Percentiles rank a stretch among this genome's conserved stretches.
Conservation (phyloP, 2,329 filamentous ascomycete genomes). For the Penicillium aurantiogriseum region DNA sequence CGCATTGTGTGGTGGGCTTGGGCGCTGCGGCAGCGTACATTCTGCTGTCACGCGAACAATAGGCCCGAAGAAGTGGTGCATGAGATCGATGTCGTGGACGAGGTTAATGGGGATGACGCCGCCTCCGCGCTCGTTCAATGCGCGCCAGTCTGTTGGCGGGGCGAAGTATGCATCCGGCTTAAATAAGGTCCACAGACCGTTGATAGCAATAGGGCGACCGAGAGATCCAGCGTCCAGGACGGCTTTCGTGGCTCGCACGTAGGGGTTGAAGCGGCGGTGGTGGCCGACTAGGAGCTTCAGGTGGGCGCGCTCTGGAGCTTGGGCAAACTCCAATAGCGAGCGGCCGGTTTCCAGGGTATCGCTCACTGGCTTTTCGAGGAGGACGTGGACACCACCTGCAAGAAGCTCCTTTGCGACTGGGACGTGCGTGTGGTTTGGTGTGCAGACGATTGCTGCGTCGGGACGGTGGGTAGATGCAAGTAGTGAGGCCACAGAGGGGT, state of each 20-base stretch:
- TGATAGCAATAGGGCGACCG: conserved; percentile 53
- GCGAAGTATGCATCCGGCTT: conserved; percentile 56
- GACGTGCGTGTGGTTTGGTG: conserved; percentile 60
- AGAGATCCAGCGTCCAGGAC: conserved; percentile 43
- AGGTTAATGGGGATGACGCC: conserved; percentile 59
- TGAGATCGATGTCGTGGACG: conserved; percentile 60
- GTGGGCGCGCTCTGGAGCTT: conserved; percentile 21
- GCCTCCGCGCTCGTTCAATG: conserved; percentile 43
- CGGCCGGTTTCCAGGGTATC: conserved; percentile 31
- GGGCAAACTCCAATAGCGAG: conserved; percentile 21
- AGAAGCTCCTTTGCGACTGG: conserved; percentile 51
- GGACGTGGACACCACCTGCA: conserved; percentile 50
- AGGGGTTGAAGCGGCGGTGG: conserved; percentile 60
- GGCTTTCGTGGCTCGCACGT: conserved; percentile 52
- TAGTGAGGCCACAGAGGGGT: conserved; percentile 45
- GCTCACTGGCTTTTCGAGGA: conserved; percentile 59
- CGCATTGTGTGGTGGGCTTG: conserved; percentile 40
- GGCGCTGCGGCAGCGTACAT: conserved; percentile 45
- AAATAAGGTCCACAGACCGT: conserved; percentile 54
- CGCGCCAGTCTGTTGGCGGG: conserved; percentile 50
- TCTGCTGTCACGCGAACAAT: conserved; percentile 55
- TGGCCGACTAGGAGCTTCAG: conserved; percentile 57
- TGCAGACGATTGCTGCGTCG: conserved; percentile 58
- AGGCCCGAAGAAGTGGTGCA: conserved; percentile 57
- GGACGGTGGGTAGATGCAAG: conserved; percentile 43